These are phyloP conservation scores for Ophiosphaerella narmari DNA, from an alignment of 2,329 filamentous ascomycete genomes.

Conservation along the genomic window DNA sequence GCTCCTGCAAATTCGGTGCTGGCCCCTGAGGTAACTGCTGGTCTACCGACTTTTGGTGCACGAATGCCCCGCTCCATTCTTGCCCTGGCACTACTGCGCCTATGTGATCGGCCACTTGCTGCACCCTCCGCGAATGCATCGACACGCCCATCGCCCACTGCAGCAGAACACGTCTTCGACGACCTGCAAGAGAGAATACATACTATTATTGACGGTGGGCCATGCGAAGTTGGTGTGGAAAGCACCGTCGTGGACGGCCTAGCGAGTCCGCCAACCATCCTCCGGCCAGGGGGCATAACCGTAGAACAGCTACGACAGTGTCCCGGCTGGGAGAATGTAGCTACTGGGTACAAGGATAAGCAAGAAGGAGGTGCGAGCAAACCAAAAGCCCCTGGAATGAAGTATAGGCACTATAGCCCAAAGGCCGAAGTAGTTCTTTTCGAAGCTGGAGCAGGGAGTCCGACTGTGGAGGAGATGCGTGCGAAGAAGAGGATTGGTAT, in stretches of 20 bases:
- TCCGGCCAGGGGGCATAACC: constrained; percentile 85
- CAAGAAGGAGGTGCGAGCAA: constrained; percentile 62
- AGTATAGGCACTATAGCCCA: constrained; percentile 97
- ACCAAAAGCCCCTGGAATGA: constrained; percentile 94
- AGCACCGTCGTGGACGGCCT: constrained; percentile 96
- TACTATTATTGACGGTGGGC: constrained; percentile 85
- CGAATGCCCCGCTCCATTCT: constrained; percentile 86
- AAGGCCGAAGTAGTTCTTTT: constrained; percentile 84
- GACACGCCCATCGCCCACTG: constrained; percentile 89
- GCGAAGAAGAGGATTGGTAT: constrained; percentile 46
- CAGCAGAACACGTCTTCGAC: constrained; percentile 84
- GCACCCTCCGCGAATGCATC: constrained; percentile 94
- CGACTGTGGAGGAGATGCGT: constrained; percentile 35
- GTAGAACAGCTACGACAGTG: constrained; percentile 76
- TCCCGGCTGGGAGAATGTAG: constrained; percentile 79
- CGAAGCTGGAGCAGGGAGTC: constrained; percentile 58
- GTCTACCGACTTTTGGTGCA: constrained; percentile 81
- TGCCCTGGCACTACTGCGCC: constrained; percentile 84
- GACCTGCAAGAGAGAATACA: constrained; percentile 83
- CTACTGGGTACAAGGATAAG: constrained; percentile 78
- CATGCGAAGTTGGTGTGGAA: constrained; percentile 88
- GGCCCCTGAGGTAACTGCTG: constrained; percentile 90
- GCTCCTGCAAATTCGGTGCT: constrained; percentile 71
- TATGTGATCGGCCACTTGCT: constrained; percentile 78
- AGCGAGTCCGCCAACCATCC: constrained; percentile 75